phyloP scores from a whole-genome alignment of 1,139 yeast genomes.

The Blastobotrys illinoisensis region DNA sequence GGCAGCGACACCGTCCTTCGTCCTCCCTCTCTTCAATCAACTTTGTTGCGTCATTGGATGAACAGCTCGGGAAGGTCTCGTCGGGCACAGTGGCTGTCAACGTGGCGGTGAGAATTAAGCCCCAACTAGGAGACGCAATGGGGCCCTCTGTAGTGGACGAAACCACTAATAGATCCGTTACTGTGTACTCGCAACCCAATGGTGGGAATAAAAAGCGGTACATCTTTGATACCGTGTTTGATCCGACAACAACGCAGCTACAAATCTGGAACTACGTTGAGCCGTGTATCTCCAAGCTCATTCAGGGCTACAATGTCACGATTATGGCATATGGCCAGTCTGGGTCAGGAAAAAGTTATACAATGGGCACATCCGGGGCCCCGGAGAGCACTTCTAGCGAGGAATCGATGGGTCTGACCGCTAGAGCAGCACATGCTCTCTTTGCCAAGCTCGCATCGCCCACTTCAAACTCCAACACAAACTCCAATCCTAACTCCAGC shows the following conservation, averaged over 20 bases:
- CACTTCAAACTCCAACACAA: conserved; percentile 3
- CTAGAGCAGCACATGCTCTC: conserved; percentile 19
- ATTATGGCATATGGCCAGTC: conserved; percentile 34
- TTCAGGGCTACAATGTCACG: conserved; percentile 29
- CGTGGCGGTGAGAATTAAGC: conserved; percentile 19
- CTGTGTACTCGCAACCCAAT: conserved; percentile 1
- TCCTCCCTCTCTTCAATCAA: not conserved
- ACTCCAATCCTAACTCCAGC: not conserved
- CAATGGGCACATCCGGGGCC: conserved; percentile 29
- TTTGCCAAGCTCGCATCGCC: conserved; percentile 14
- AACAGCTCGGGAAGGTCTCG: not conserved
- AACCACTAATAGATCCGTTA: conserved; percentile 5
- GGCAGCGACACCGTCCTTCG: not conserved
- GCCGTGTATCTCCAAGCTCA: conserved; percentile 15
- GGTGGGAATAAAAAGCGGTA: conserved; percentile 14
- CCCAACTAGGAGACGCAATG: conserved; percentile 8
- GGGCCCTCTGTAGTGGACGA: conserved; percentile 2
- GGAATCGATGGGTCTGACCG: conserved; percentile 19
- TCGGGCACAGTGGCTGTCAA: conserved; percentile 14
- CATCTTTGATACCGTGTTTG: conserved; percentile 23
- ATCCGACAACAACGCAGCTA: conserved; percentile 18
- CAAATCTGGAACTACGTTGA: conserved; percentile 22
- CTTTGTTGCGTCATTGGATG: not conserved
- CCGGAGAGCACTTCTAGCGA: conserved; percentile 9
- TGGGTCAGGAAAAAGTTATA: conserved; percentile 33